Evolutionary conservation across 441 rosid genomes (phyloP).

Genomic region (Kokia cookei): DNA sequence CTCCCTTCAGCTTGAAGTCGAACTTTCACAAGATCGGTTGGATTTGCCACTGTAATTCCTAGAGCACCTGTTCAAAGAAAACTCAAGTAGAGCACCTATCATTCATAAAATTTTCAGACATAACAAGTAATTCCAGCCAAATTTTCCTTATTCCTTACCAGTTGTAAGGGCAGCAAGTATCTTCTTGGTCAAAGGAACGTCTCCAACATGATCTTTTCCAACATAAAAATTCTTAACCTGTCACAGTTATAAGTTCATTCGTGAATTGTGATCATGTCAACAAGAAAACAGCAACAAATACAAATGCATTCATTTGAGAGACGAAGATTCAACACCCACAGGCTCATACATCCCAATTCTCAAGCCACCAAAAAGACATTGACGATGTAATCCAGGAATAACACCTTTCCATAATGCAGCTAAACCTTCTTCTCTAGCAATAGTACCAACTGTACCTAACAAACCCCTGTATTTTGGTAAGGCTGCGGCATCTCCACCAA

Average conservation of each 20-base stretch:
- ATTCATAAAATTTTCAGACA: not conserved
- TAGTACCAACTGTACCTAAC: conserved; percentile 92
- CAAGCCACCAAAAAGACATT: conserved; percentile 83
- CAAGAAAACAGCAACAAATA: conserved; percentile 8
- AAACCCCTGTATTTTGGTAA: conserved; percentile 84
- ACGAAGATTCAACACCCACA: conserved; percentile 42
- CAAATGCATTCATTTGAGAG: not conserved
- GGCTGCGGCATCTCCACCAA: conserved; percentile 54
- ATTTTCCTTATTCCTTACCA: conserved; percentile 40
- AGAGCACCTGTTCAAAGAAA: conserved; percentile 66
- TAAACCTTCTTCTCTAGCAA: conserved; percentile 91
- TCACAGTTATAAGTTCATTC: conserved; percentile 8
- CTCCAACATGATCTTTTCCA: conserved; percentile 86
- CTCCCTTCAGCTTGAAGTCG: conserved; percentile 99
- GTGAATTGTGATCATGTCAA: conserved; percentile 5
- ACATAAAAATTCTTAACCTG: conserved; percentile 86
- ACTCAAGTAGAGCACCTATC: not conserved
- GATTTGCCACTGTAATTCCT: conserved; percentile 82
- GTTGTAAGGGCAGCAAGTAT: conserved; percentile 96
- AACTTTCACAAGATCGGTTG: conserved; percentile 98
- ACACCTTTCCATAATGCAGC: conserved; percentile 94
- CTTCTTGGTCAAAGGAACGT: conserved; percentile 88
- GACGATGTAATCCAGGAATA: conserved; percentile 96
- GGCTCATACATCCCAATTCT: conserved; percentile 96
- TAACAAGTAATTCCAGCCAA: not conserved